Conservation (phyloP, 75 land plant genomes). For the Selaginella tamariscina region DNA sequence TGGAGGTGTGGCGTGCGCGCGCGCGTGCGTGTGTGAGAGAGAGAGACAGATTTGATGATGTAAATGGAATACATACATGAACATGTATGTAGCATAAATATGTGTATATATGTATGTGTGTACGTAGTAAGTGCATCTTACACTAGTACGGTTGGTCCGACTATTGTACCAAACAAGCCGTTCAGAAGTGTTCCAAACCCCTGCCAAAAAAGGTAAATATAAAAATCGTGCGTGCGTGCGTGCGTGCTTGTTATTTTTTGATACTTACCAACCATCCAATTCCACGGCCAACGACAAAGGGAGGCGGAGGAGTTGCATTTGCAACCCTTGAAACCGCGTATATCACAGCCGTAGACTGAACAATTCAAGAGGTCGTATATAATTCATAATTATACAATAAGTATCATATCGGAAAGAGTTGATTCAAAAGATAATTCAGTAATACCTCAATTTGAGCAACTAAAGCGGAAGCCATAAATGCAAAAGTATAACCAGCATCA, state of each 20-base stretch:
- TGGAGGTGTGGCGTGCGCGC: not conserved
- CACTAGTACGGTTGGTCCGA: constrained; percentile 4
- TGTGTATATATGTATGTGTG: too few species aligned
- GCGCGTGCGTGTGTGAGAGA: not conserved
- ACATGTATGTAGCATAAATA: not conserved
- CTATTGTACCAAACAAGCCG: constrained; percentile 8
- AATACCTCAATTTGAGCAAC: constrained; percentile 80
- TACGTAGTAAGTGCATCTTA: too few species aligned
- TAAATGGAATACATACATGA: not conserved
- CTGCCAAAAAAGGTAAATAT: not conserved
- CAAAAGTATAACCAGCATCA: constrained; percentile 76
- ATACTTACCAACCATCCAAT: constrained; percentile 77
- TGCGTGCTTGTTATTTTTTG: not conserved
- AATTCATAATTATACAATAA: not conserved
- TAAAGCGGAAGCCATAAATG: constrained; percentile 77
- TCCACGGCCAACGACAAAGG: constrained; percentile 84
- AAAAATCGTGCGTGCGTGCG: not conserved
- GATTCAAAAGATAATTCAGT: constrained; percentile 1
- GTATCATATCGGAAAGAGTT: not conserved
- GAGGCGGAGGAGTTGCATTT: constrained; percentile 95
- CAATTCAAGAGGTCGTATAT: not conserved
- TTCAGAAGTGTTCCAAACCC: constrained; percentile 1
- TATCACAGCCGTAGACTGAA: constrained; percentile 90
- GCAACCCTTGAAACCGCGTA: constrained; percentile 82
- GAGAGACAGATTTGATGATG: not conserved